A percentile compares a stretch with the other conserved stretches of the same genome.
phyloP scores from a whole-genome alignment of 306 rosid genomes.

The barrel medic (Medicago truncatula) region MtrunA17r5.0-ANR NC_053048.1:1126001-1126500 shows the following conservation, averaged over 20 bases:
- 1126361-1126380: neutral
- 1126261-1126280: neutral
- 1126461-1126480: conserved; percentile 12
- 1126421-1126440: neutral
- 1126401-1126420: neutral
- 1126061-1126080: neutral
- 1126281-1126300: neutral
- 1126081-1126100: neutral
- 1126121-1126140: neutral
- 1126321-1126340: neutral
- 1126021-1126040: neutral
- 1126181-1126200: neutral
- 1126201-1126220: neutral
- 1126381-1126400: neutral
- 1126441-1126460: neutral
- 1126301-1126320: neutral
- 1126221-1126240: neutral
- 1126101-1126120: neutral
- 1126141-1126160: too few species aligned
- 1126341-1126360: neutral
- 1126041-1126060: neutral
- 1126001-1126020: neutral
- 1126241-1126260: neutral
- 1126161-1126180: neutral
- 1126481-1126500: conserved; percentile 33